A percentile compares a stretch with the other conserved stretches of the same genome.
Evolutionary conservation across 139 green algal species (phyloP).

Genomic region (Micractinium sp.): DNA sequence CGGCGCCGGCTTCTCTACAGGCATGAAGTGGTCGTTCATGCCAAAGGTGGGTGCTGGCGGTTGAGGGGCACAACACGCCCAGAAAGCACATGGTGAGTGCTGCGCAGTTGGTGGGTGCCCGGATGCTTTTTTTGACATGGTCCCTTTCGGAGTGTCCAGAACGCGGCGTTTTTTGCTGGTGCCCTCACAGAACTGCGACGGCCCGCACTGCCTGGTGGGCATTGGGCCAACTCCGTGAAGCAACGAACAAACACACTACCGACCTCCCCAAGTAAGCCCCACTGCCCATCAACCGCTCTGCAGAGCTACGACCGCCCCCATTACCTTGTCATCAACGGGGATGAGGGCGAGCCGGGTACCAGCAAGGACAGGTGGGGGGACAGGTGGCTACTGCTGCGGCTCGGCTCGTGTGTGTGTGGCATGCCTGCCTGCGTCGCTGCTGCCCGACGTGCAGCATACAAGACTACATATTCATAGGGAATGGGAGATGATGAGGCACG

Average conservation of each 20-base stretch:
- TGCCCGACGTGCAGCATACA: too few relatives aligned
- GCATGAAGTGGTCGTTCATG: conserved; percentile 48
- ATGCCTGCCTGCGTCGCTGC: too few relatives aligned
- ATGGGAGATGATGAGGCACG: conserved; percentile 45
- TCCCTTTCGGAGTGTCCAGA: too few relatives aligned
- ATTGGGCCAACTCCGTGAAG: too few relatives aligned
- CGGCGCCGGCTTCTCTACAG: conserved; percentile 45
- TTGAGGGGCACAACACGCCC: neutral
- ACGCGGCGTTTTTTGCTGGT: neutral
- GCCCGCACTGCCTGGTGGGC: too few relatives aligned
- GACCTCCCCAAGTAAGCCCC: too few relatives aligned
- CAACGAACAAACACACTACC: too few relatives aligned
- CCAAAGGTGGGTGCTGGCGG: conserved; percentile 23
- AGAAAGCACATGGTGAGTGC: neutral
- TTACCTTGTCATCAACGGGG: conserved; percentile 46
- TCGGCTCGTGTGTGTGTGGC: too few relatives aligned
- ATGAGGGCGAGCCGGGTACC: conserved; percentile 46
- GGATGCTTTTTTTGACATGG: too few relatives aligned
- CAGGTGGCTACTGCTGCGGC: too few relatives aligned
- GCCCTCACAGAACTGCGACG: neutral
- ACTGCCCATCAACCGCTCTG: neutral
- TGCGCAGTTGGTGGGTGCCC: too few relatives aligned
- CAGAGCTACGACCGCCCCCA: conserved; percentile 28
- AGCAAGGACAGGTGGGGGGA: conserved; percentile 32
- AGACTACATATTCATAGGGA: too few relatives aligned